Conservation (phyloP, 1,284 basidiomycete species). For the Clitocybe nebularis region DNA sequence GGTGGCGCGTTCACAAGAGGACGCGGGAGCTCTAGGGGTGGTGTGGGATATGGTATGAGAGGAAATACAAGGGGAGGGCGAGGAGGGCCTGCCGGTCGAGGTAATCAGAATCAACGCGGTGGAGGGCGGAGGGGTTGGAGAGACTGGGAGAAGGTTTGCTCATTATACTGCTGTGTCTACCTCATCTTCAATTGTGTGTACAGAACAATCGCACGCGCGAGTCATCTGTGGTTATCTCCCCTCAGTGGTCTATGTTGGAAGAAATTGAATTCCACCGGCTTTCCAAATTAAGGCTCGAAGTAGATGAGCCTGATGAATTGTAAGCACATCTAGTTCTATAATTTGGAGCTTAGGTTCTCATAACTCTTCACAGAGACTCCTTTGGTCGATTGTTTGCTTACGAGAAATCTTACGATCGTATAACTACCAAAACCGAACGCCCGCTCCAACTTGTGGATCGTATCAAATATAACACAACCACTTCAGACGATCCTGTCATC, state of each 20-base stretch:
- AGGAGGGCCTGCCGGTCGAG: slow-evolving; percentile 30
- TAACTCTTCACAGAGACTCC: slow-evolving; percentile 53
- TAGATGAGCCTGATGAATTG: slow-evolving; percentile 88
- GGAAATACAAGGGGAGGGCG: slow-evolving; percentile 53
- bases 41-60: slow-evolving; percentile 38
- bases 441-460: slow-evolving; percentile 92
- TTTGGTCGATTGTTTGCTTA: slow-evolving; percentile 93
- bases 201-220: slow-evolving; percentile 89
- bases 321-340: slow-evolving; percentile 36
- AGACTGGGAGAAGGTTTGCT: slow-evolving; percentile 87
- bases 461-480: slow-evolving; percentile 96
- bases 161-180: not conserved
- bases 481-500: slow-evolving; percentile 96
- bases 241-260: slow-evolving; percentile 92
- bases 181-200: slow-evolving; percentile 10
- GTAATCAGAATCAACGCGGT: slow-evolving; percentile 50
- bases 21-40: slow-evolving; percentile 42
- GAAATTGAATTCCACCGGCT: slow-evolving; percentile 97
- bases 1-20: slow-evolving; percentile 63
- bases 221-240: slow-evolving; percentile 89
- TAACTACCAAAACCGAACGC: slow-evolving; percentile 90
- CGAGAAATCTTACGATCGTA: slow-evolving; percentile 93
- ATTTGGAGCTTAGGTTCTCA: slow-evolving; percentile 9
- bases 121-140: slow-evolving; percentile 83
- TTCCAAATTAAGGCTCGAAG: slow-evolving; percentile 87